Evolutionary conservation across 2,329 filamentous ascomycete genomes (phyloP).

Genomic region (Aspergillus viridinutans): DNA sequence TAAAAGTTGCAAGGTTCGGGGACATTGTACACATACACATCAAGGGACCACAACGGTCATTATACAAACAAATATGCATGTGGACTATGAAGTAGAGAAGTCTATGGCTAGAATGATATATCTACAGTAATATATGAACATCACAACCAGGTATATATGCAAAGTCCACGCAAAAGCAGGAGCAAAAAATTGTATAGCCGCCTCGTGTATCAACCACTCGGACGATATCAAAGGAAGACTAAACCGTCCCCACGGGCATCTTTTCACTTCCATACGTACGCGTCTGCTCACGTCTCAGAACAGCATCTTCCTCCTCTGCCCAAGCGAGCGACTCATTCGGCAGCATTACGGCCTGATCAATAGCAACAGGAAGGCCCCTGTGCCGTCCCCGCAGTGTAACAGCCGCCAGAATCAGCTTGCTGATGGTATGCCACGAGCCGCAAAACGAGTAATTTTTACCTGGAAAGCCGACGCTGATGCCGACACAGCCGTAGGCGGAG

Average conservation of each 20-base stretch:
- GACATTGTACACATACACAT: background rate
- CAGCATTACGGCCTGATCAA: conserved; percentile 50
- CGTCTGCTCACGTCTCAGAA: conserved; percentile 25
- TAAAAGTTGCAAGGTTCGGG: background rate
- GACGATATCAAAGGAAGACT: conserved; percentile 2
- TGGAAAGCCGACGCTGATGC: conserved; percentile 55
- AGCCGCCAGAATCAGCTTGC: conserved; percentile 55
- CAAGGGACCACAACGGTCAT: background rate
- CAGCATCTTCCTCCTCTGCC: conserved; percentile 42
- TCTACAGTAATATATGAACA: background rate
- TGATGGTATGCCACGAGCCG: conserved; percentile 52
- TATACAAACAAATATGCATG: background rate
- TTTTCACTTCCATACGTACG: conserved; percentile 19
- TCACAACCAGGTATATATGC: no score
- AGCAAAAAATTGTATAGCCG: background rate
- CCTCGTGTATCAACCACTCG: background rate
- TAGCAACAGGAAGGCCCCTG: conserved; percentile 53
- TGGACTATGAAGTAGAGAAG: background rate
- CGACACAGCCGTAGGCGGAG: conserved; percentile 58
- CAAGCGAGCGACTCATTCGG: conserved; percentile 37
- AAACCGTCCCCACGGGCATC: conserved; percentile 25
- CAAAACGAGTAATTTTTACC: conserved; percentile 52
- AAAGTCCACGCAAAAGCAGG: no score
- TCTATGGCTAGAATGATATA: background rate
- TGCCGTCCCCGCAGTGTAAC: conserved; percentile 57